A percentile compares a stretch with the other conserved stretches of the same genome.
Conservation (phyloP, 768 basidiomycete species). For the Sporobolomyces phaffii region DNA sequence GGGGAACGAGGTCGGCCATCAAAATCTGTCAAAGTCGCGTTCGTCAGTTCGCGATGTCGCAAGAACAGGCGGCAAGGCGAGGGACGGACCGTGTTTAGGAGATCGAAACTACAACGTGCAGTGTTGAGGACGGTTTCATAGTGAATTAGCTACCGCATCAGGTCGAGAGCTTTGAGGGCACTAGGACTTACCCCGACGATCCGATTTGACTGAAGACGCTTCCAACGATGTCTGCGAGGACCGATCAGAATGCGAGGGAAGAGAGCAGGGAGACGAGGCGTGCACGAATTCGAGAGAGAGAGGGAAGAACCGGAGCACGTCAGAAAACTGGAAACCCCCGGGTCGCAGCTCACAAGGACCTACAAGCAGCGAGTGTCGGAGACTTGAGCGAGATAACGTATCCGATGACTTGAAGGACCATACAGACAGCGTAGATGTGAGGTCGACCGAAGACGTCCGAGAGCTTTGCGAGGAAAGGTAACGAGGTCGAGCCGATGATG, state of each 20-base stretch:
- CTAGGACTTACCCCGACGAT: too few relatives aligned
- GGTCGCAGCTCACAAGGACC: background rate
- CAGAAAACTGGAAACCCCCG: too few relatives aligned
- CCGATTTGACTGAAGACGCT: conserved; percentile 44
- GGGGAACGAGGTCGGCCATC: conserved; percentile 45
- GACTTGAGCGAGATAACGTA: conserved; percentile 44
- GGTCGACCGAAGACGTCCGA: conserved; percentile 44
- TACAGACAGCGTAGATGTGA: conserved; percentile 37
- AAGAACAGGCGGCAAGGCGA: too few relatives aligned
- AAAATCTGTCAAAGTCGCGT: too few relatives aligned
- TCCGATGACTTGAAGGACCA: conserved; percentile 44
- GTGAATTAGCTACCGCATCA: too few relatives aligned
- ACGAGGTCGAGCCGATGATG: conserved; percentile 42
- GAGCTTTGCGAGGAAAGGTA: conserved; percentile 39
- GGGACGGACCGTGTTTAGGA: conserved; percentile 43
- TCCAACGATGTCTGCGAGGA: conserved; percentile 35
- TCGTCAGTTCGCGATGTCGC: too few relatives aligned
- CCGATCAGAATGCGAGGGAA: background rate
- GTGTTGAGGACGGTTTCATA: too few relatives aligned
- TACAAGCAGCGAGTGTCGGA: conserved; percentile 40
- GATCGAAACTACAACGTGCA: conserved; percentile 43
- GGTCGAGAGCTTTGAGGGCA: too few relatives aligned
- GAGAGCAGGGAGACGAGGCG: background rate
- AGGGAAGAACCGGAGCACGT: background rate
- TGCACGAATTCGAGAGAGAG: background rate